Percentiles rank a stretch among this genome's conserved stretches.
phyloP scores from a whole-genome alignment of 2,329 filamentous ascomycete genomes.

The Fusarium coffeatum region DNA sequence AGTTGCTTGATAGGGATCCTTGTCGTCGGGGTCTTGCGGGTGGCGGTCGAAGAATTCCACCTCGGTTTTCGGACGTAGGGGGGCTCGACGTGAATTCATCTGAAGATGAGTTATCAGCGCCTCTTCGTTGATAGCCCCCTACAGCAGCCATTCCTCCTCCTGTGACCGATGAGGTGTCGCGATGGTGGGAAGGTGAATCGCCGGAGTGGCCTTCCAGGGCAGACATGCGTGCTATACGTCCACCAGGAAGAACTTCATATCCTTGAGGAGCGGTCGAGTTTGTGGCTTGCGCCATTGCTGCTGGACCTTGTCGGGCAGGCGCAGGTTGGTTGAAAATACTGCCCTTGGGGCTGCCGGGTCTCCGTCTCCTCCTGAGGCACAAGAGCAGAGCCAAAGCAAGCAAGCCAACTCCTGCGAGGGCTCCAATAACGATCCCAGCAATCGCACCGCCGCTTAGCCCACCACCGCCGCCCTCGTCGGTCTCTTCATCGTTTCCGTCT shows the following conservation, averaged over 20 bases:
- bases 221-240: conserved; percentile 94
- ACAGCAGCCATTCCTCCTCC: conserved; percentile 57
- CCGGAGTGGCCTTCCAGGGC: conserved; percentile 82
- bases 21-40: conserved; percentile 74
- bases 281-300: conserved; percentile 53
- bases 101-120: conserved; percentile 72
- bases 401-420: conserved; percentile 75
- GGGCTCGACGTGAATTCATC: conserved; percentile 79
- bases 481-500: conserved; percentile 36
- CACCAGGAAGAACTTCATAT: conserved; percentile 83
- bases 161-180: conserved; percentile 52
- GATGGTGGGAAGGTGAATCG: conserved; percentile 68
- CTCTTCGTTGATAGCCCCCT: conserved; percentile 63
- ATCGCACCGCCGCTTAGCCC: conserved; percentile 85
- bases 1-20: conserved; percentile 90
- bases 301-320: conserved; percentile 67
- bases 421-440: conserved; percentile 89
- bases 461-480: conserved; percentile 40
- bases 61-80: conserved; percentile 68
- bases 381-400: conserved; percentile 77
- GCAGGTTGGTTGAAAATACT: conserved; percentile 92
- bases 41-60: conserved; percentile 67
- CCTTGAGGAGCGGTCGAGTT: conserved; percentile 57
- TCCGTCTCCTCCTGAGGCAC: conserved; percentile 67
- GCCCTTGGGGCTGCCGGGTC: conserved; percentile 70